Conservation (phyloP, 129 eudicot species). For the Helianthus annuus region DNA sequence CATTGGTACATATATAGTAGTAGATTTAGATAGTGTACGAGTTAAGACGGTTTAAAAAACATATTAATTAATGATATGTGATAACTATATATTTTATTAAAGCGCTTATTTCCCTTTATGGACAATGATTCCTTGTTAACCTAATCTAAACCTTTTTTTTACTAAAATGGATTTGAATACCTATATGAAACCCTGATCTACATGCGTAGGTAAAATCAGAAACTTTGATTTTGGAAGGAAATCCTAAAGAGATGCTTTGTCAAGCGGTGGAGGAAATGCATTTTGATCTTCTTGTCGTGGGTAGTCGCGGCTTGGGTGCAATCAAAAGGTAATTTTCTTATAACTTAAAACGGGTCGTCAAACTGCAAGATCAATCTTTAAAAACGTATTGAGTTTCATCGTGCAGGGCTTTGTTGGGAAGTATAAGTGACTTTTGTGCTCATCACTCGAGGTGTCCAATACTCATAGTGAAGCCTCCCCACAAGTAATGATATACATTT, state of each 20-base stretch:
- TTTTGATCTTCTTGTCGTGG: constrained; percentile 56
- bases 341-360: background rate
- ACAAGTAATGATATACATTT: background rate
- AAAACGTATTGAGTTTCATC: too few relatives aligned
- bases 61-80: too few relatives aligned
- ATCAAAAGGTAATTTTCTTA: constrained; percentile 49
- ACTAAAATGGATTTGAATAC: too few relatives aligned
- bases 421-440: constrained; percentile 58
- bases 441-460: constrained; percentile 56
- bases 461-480: constrained; percentile 58
- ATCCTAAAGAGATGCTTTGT: constrained; percentile 64
- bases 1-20: too few relatives aligned
- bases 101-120: too few relatives aligned
- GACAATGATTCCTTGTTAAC: too few relatives aligned
- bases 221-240: constrained; percentile 55
- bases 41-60: too few relatives aligned
- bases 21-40: too few relatives aligned
- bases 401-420: constrained; percentile 63
- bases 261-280: constrained; percentile 52
- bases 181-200: too few relatives aligned
- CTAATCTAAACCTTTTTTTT: too few relatives aligned
- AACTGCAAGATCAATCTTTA: background rate
- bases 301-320: constrained; percentile 65
- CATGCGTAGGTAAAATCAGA: constrained; percentile 53
- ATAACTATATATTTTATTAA: too few relatives aligned